These are phyloP conservation scores for Pichia kudriavzevii DNA, from an alignment of 1,139 yeast species.

Conservation along the genomic window DNA sequence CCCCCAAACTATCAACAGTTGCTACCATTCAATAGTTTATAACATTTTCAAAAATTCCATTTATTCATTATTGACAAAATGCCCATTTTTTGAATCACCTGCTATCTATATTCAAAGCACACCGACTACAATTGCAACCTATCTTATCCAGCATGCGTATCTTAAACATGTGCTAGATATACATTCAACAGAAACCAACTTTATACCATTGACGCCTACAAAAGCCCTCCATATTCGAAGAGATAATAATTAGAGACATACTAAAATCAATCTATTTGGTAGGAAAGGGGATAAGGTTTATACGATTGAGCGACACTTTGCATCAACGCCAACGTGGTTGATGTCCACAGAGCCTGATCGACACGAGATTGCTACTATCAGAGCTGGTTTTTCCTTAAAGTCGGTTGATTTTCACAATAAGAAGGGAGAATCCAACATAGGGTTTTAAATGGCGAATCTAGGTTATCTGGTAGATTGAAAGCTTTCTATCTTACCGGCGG, in stretches of 20 bases:
- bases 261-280: constrained; percentile 43
- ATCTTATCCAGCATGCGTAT: constrained; percentile 34
- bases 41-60: neutral
- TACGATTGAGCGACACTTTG: constrained; percentile 45
- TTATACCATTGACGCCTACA: constrained; percentile 37
- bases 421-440: constrained; percentile 40
- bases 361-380: constrained; percentile 43
- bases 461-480: constrained; percentile 33
- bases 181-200: constrained; percentile 33
- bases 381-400: constrained; percentile 40
- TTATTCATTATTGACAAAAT: neutral
- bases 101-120: constrained; percentile 37
- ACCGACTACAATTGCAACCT: constrained; percentile 34
- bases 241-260: constrained; percentile 40
- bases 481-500: constrained; percentile 47
- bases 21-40: neutral
- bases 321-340: constrained; percentile 46
- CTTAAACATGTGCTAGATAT: constrained; percentile 32
- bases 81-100: constrained; percentile 37
- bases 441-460: constrained; percentile 31
- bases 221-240: constrained; percentile 40
- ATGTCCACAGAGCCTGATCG: constrained; percentile 39
- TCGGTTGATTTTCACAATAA: constrained; percentile 46
- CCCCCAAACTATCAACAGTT: neutral
- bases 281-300: constrained; percentile 35